Base-by-base conservation (phyloP, 345 rosid genomes). In the Aquilaria malaccensis region DNA sequence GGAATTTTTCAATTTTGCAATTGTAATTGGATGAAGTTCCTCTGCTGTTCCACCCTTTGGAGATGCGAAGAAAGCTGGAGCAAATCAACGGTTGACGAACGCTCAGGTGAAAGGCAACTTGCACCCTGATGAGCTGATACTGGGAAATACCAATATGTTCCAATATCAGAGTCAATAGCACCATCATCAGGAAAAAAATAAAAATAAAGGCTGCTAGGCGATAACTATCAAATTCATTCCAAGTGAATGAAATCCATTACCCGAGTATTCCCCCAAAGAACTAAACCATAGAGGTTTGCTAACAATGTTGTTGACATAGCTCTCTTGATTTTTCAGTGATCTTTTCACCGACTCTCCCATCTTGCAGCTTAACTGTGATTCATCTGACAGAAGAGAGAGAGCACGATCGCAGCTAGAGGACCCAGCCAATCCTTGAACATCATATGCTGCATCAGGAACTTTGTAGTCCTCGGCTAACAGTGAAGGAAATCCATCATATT, bases 311-410 rank as follows among this genome's bases (percentile, higher is more conserved):
- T 37, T 9, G 3, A 37, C 43, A 2, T 2, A 37, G 43, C 43
- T 37, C 43, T 9, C 43, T 37, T 37, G 43, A 37, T 37, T 9
- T 4, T 0, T 4, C 43, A 37, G 7, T 4, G 43, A 37, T 37
- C 43, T 5, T 37, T 37, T 37, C 43, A 37, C 43, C 4, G 43
- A 9, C 43, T 37, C 43, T 37, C 7, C 43, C 43, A 37, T 1
- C 43, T 4, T 3, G 2, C 7, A 9, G 3, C 43, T 37, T 37
- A 37, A 37, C 65, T 70, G 84, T 61, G 88, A 79, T 70, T 77
- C 83, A 65, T 82, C 45, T 83, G 98, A 91, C 96, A 91, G 98
- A 91, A 88, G 98, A 88, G 95, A 82, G 95, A 69, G 89, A 88
- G 96, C 98, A 85, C 89, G 66, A 64, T 78, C 72, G 56, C 88